These are phyloP conservation scores for Quercus variabilis DNA, from an alignment of 306 rosid genomes.

Conservation along the genomic window DNA sequence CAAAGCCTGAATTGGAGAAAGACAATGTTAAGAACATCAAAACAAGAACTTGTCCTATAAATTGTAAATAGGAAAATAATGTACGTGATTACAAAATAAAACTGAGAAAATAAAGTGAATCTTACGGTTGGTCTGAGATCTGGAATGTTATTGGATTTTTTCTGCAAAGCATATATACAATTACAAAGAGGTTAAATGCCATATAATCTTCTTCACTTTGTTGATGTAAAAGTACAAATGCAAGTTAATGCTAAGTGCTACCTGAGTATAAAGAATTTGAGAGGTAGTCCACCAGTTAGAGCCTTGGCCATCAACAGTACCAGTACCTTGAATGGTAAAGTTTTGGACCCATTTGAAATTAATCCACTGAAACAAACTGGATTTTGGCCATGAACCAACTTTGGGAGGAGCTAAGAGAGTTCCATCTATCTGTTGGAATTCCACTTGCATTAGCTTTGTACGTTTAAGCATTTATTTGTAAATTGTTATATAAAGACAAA, in stretches of 20 bases:
- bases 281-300: slow-evolving; percentile 65
- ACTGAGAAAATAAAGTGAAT: background rate
- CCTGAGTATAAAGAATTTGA: slow-evolving; percentile 36
- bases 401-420: slow-evolving; percentile 68
- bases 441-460: slow-evolving; percentile 4
- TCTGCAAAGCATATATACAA: slow-evolving; percentile 36
- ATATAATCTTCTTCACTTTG: background rate
- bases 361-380: slow-evolving; percentile 76
- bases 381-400: slow-evolving; percentile 69
- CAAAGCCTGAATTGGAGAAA: slow-evolving; percentile 53
- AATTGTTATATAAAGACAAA: slow-evolving; percentile 1
- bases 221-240: background rate
- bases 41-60: background rate
- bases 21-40: slow-evolving; percentile 4
- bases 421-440: slow-evolving; percentile 75
- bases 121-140: slow-evolving; percentile 78
- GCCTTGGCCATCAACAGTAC: slow-evolving; percentile 86
- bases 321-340: slow-evolving; percentile 80
- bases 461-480: background rate
- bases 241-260: background rate
- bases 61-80: too few relatives aligned
- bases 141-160: slow-evolving; percentile 41
- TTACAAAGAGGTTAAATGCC: background rate
- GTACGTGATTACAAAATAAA: background rate
- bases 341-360: slow-evolving; percentile 76